A percentile compares a stretch with the other conserved stretches of the same genome.
These are phyloP conservation scores for Alternaria longipes DNA, from an alignment of 2,329 filamentous ascomycete genomes.

Conservation along the genomic window DNA sequence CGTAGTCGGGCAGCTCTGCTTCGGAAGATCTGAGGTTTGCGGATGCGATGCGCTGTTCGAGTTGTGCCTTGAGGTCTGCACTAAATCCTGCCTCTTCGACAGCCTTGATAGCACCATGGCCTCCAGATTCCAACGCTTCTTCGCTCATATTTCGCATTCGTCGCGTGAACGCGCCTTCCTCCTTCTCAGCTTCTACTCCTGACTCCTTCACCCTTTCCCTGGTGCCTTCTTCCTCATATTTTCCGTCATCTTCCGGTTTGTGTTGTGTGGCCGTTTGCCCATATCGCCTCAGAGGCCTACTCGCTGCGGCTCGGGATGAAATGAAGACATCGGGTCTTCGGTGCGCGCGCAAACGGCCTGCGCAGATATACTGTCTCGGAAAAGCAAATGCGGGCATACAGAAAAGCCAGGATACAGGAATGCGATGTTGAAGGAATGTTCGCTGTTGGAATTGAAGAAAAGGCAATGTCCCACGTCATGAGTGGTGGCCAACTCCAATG, in stretches of 20 bases:
- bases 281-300: conserved; percentile 29
- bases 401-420: conserved; percentile 8
- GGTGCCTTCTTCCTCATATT: conserved; percentile 27
- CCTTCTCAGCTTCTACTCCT: conserved; percentile 23
- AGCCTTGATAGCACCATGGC: conserved; percentile 63
- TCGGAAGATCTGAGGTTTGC: conserved; percentile 66
- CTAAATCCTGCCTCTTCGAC: conserved; percentile 71
- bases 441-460: neutral
- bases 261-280: conserved; percentile 31
- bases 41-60: conserved; percentile 67
- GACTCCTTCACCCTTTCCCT: neutral
- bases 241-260: conserved; percentile 21
- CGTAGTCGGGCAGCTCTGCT: conserved; percentile 64
- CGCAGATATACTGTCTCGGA: conserved; percentile 43
- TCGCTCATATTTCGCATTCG: conserved; percentile 69
- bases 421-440: conserved; percentile 1
- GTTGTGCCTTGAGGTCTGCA: conserved; percentile 65
- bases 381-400: conserved; percentile 43
- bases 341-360: conserved; percentile 53
- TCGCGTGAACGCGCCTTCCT: conserved; percentile 66
- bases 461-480: conserved; percentile 23
- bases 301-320: conserved; percentile 16
- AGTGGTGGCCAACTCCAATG: conserved; percentile 11
- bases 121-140: conserved; percentile 64
- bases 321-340: conserved; percentile 20